phyloP scores from a whole-genome alignment of 2,329 filamentous ascomycete species.

The Colletotrichum australisinense region DNA sequence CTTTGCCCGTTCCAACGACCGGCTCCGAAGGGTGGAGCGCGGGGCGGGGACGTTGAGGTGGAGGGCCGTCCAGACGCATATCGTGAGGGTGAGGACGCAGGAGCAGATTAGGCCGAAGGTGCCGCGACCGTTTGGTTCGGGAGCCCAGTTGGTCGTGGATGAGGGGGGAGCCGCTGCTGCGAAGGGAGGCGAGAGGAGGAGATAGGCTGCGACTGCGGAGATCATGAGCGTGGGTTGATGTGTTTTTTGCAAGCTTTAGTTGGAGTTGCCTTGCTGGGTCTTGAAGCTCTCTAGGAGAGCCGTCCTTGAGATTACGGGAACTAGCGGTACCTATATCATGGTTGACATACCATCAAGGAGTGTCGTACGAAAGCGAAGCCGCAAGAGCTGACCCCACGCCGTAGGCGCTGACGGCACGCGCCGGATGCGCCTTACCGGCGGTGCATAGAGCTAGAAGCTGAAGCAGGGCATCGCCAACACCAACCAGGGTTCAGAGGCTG shows the following conservation, averaged over 20 bases:
- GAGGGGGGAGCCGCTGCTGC: not conserved
- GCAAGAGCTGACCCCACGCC: not conserved
- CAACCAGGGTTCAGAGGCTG: conserved; percentile 2
- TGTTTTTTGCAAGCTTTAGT: not conserved
- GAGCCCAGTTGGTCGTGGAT: conserved; percentile 6
- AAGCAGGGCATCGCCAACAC: conserved; percentile 28
- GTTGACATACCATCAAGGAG: too few relatives aligned
- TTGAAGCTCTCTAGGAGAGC: not conserved
- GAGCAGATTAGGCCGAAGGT: conserved; percentile 44
- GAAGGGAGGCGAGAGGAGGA: not conserved
- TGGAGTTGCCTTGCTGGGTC: not conserved
- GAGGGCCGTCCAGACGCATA: conserved; percentile 49
- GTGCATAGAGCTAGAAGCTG: conserved; percentile 25
- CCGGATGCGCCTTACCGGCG: not conserved
- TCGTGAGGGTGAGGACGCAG: conserved; percentile 45
- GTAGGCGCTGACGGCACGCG: not conserved
- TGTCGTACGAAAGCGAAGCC: not conserved
- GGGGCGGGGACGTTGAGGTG: conserved; percentile 47
- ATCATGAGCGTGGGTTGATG: not conserved
- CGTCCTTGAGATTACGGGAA: not conserved
- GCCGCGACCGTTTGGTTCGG: conserved; percentile 42
- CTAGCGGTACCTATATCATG: not conserved
- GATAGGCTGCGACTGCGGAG: not conserved
- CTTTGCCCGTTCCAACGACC: conserved; percentile 34
- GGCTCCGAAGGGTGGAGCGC: conserved; percentile 13